Base-by-base conservation (phyloP, 805 yeast species). In the Saccharomycopsis oosterbeekiorum region DNA sequence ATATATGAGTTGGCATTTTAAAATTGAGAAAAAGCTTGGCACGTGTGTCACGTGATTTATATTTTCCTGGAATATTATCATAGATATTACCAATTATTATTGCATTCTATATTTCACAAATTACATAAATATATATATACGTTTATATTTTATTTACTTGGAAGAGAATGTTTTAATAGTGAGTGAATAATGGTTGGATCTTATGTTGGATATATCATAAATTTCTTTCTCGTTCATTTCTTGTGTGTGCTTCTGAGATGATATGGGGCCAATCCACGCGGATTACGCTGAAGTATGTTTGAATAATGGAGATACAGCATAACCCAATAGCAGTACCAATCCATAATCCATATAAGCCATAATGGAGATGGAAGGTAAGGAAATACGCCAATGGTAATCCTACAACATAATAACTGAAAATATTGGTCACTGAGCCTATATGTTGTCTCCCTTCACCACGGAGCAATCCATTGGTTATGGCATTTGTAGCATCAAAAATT, bases 391-490 rank as follows among this genome's bases (percentile, higher is more conserved):
- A 71, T 3, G 91, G 91, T 17, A 85, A 73, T 12, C 89, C 89
- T 39, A 85, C 70, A 54, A 81, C 73, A 66, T 85, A 85, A 70
- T 84, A 85, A 5, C 85, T 75, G 40, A 82, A 62, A 64, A 85
- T 70, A 62, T 83, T 83, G 40, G 84, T 78, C 58, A 78, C 77
- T 1, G 87, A 86, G 0, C 87, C 86, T 42, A 84, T 78, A 67
- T 78, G 80, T 53, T 85, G 86, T 70, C 82, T 82, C 15, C 93
- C 93, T 73, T 86, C 92, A 5, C 93, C 93, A 69, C 94, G 78
- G 59, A 88, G 74, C 63, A 89, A 79, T 15, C 93, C 93, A 15
- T 89, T 91, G 0, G 88, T 81, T 57, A 85, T 83, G 15, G 89
- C 88, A 65, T 85, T 81, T 67, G 84, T 73, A 11, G 85, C 84